phyloP scores from a whole-genome alignment of 1,284 basidiomycete genomes.

The Ganoderma meredithae region DNA sequence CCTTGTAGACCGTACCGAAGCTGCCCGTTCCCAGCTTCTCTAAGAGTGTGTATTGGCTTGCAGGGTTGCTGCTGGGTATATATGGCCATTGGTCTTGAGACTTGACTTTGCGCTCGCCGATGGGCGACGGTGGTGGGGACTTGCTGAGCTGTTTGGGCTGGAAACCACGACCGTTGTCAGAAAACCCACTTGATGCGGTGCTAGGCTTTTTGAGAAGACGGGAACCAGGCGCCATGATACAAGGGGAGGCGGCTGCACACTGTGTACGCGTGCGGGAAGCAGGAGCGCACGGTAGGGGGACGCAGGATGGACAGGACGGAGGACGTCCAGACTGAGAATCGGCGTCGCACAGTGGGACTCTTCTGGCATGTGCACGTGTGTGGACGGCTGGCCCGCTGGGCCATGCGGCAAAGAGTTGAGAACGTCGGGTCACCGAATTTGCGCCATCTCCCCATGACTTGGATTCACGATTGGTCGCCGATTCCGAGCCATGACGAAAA shows the following conservation, averaged over 20 bases:
- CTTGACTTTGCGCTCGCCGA: constrained; percentile 46
- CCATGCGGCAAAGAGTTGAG: constrained; percentile 30
- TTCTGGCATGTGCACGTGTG: constrained; percentile 36
- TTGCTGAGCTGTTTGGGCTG: constrained; percentile 55
- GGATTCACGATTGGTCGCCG: constrained; percentile 23
- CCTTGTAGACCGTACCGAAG: constrained; percentile 97
- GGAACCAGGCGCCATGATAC: constrained; percentile 38
- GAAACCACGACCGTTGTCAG: constrained; percentile 38
- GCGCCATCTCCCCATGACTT: constrained; percentile 33
- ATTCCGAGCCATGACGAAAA: constrained; percentile 27
- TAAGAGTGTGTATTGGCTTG: constrained; percentile 89
- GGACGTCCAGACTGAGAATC: constrained; percentile 19
- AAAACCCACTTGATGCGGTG: constrained; percentile 33
- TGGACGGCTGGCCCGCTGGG: constrained; percentile 20
- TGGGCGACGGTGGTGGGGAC: constrained; percentile 59
- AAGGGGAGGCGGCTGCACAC: constrained; percentile 21
- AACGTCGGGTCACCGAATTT: constrained; percentile 22
- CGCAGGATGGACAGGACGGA: constrained; percentile 23
- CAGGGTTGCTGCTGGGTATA: constrained; percentile 78
- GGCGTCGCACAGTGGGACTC: constrained; percentile 25
- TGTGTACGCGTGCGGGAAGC: constrained; percentile 17
- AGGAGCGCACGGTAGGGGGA: constrained; percentile 20
- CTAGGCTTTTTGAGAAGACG: constrained; percentile 40
- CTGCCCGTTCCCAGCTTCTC: constrained; percentile 98
- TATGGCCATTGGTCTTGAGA: constrained; percentile 66